A percentile compares a stretch with the other conserved stretches of the same genome.
phyloP scores from a whole-genome alignment of 192 early-diverging fungal species.

The Entomortierella lignicola region DNA sequence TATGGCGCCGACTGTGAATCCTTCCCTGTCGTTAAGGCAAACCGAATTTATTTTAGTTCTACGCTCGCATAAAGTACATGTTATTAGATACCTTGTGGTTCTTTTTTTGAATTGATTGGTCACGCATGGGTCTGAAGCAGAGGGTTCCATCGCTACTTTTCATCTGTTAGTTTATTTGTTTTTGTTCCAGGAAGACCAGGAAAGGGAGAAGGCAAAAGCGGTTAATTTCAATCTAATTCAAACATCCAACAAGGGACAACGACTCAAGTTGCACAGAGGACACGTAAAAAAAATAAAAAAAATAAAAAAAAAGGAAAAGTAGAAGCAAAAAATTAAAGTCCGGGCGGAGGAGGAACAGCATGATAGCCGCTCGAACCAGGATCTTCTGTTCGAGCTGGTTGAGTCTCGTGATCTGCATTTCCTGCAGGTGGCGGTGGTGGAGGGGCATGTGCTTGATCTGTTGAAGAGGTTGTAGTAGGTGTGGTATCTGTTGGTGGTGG shows the following conservation, averaged over 20 bases:
- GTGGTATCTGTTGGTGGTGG: slow-evolving; percentile 3
- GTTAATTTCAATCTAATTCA: slow-evolving; percentile 1
- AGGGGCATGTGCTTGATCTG: slow-evolving; percentile 7
- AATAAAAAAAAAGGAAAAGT: not conserved
- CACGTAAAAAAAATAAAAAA: not conserved
- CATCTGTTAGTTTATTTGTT: slow-evolving; percentile 2
- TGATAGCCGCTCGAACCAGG: slow-evolving; percentile 2
- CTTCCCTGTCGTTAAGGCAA: too few species aligned
- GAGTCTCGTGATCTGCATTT: not conserved
- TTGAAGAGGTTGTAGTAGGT: slow-evolving; percentile 1
- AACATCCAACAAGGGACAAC: not conserved
- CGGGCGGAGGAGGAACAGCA: slow-evolving; percentile 2
- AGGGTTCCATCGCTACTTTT: not conserved
- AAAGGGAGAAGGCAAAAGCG: not conserved
- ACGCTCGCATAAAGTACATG: not conserved
- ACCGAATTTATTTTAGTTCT: too few species aligned
- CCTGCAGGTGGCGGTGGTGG: slow-evolving; percentile 24
- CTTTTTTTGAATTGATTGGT: not conserved
- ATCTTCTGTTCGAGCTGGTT: not conserved
- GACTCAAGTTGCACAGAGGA: not conserved
- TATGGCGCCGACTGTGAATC: too few species aligned
- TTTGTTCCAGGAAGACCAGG: not conserved
- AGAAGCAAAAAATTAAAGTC: not conserved
- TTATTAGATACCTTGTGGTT: not conserved
- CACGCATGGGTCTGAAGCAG: not conserved